Conservation (phyloP, 345 rosid species). For the Acer saccharum region DNA sequence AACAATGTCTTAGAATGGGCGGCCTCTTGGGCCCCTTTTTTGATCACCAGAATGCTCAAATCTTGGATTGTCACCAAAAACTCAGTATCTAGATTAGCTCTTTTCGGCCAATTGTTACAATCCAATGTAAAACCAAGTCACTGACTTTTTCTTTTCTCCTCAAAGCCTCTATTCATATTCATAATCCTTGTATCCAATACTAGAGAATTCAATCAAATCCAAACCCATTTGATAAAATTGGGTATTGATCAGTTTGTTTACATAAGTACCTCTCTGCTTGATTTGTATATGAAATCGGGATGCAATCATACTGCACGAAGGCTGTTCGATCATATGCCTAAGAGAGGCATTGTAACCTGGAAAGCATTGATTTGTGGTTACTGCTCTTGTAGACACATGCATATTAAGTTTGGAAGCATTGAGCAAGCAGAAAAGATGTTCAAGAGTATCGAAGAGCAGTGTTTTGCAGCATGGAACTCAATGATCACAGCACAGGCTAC, state of each 20-base stretch:
- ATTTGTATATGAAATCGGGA: conserved; percentile 45
- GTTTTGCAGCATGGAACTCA: conserved; percentile 76
- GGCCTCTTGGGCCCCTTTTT: too few relatives aligned
- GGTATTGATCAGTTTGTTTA: conserved; percentile 54
- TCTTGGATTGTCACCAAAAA: conserved; percentile 36
- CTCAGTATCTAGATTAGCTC: conserved; percentile 38
- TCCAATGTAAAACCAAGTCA: conserved; percentile 49
- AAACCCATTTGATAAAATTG: conserved; percentile 55
- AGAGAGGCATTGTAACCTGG: conserved; percentile 73
- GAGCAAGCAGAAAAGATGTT: conserved; percentile 60
- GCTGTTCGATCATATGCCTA: conserved; percentile 68
- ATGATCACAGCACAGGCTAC: conserved; percentile 58
- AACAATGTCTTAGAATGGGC: too few relatives aligned
- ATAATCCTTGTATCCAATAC: conserved; percentile 12
- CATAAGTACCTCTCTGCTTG: conserved; percentile 59
- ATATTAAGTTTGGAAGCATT: conserved; percentile 70
- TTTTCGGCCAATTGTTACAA: conserved; percentile 57
- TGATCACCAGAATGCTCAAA: conserved; percentile 30
- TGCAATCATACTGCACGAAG: conserved; percentile 36
- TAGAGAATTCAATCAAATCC: conserved; percentile 52
- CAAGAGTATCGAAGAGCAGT: conserved; percentile 45
- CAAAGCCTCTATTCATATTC: conserved; percentile 39
- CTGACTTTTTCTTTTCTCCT: conserved; percentile 59
- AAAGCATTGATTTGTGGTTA: conserved; percentile 78
- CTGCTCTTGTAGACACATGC: conserved; percentile 82